Conservation (phyloP, 225 moss, liverwort and hornwort genomes). For the Straminergon stramineum region DNA sequence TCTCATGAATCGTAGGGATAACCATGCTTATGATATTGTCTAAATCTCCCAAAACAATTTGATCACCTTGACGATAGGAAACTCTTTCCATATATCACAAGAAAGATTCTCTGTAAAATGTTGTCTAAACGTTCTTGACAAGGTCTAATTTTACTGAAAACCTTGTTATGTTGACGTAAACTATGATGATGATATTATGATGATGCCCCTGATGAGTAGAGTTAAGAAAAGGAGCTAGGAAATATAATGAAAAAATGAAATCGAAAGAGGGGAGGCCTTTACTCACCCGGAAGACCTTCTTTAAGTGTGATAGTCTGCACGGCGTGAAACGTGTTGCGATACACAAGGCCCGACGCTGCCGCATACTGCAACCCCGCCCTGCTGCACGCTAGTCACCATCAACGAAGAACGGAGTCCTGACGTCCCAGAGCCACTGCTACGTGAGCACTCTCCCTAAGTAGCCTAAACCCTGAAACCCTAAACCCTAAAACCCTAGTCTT, state of each 20-base stretch:
- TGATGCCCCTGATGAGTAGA: neutral
- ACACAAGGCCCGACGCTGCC: constrained; percentile 77
- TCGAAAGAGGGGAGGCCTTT: neutral
- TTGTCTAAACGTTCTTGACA: neutral
- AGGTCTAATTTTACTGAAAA: neutral
- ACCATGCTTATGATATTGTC: neutral
- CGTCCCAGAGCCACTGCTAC: constrained; percentile 36
- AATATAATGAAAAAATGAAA: neutral
- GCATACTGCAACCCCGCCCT: constrained; percentile 92
- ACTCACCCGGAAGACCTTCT: constrained; percentile 74
- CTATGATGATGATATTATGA: neutral
- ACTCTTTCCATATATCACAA: neutral
- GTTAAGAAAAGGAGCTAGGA: neutral
- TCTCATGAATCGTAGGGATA: neutral
- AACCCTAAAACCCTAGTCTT: neutral
- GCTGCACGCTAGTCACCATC: constrained; percentile 57
- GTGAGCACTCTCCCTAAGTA: constrained; percentile 14
- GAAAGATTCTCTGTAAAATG: neutral
- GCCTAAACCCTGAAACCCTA: neutral
- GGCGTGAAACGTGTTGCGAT: constrained; percentile 74
- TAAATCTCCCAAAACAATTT: neutral
- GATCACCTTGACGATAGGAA: neutral
- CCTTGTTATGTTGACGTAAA: neutral
- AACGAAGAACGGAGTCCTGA: constrained; percentile 49
- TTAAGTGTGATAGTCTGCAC: constrained; percentile 47